Base-by-base conservation (phyloP, 257 asterid genomes). In the Petunia secreta region DNA sequence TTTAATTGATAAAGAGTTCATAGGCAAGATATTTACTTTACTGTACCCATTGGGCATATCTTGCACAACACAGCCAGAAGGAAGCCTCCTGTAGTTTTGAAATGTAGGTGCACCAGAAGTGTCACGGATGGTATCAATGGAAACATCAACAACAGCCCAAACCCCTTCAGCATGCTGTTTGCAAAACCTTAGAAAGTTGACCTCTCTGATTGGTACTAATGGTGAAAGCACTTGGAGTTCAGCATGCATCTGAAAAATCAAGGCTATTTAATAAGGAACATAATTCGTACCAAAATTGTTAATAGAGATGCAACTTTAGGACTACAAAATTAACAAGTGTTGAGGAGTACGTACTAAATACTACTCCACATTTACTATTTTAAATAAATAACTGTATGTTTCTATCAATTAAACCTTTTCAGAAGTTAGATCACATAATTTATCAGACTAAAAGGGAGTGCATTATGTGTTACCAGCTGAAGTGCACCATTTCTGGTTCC, bases 11-110 rank as follows among this genome's bases (percentile, higher is more conserved):
- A 25, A 25, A 25, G 25, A 25, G 25, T 25, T 25, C 25, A 25
- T 25, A 25, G 25, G 25, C 25, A 60, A 43, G 75, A 82, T 80
- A 80, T 80, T 59, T 83, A 96, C 99, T 94, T 91, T 94, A 68
- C 97, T 91, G 80, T 94, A 96, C 76, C 98, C 98, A 84, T 96
- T 96, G 38, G 98, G 95, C 99, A 92, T 92, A 80, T 96, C 99
- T 82, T 96, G 97, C 36, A 94, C 98, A 8, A 94, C 87, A 75
- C 97, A 94, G 67, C 99, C 99, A 11, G 99, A 96, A 62, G 99
- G 98, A 9, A 93, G 97, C 83, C 98, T 89, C 84, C 97, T 89
- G 86, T 93, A 84, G 67, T 52, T 79, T 4, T 88, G 88, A 80
- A 85, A 88, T 16, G 84, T 41, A 39, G 91, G 87, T 65, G 89